Evolutionary conservation across 345 rosid genomes (phyloP).

Genomic region (Ceriops decandra): DNA sequence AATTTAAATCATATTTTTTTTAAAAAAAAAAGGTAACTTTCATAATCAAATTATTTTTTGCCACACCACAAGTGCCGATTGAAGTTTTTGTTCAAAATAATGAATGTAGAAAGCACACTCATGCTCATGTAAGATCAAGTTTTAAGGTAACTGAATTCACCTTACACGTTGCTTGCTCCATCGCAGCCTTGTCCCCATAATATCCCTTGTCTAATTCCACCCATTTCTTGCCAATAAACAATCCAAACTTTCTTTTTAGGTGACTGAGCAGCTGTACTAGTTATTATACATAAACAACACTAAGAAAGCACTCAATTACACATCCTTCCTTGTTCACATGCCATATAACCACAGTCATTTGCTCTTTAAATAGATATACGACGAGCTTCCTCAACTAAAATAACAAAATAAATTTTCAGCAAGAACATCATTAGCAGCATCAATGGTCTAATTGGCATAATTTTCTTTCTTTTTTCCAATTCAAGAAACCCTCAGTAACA

Average conservation of each 20-base stretch:
- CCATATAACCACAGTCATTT: not conserved
- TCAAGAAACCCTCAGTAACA: not conserved
- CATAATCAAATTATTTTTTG: not conserved
- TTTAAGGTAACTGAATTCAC: not conserved
- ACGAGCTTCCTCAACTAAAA: too few species aligned
- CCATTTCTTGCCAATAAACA: not conserved
- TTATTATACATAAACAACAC: not conserved
- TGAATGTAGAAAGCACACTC: not conserved
- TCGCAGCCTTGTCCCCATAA: not conserved
- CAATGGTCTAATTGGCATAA: not conserved
- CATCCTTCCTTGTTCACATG: not conserved
- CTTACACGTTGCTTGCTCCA: not conserved
- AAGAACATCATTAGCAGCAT: too few species aligned
- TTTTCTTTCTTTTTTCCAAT: constrained; percentile 1
- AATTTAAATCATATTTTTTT: too few species aligned
- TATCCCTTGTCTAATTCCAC: not conserved
- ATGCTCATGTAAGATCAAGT: not conserved
- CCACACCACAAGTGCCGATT: not conserved
- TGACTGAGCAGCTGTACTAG: not conserved
- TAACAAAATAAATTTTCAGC: too few species aligned
- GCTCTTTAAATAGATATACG: not conserved
- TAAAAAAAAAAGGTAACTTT: too few species aligned
- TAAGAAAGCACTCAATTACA: not conserved
- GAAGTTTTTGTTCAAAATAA: not conserved
- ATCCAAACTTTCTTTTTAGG: not conserved